Evolutionary conservation across 2,329 filamentous ascomycete genomes (phyloP), one percentile per base, ranked within the genome.

Genomic region (Ophiocordyceps robertsii): DNA sequence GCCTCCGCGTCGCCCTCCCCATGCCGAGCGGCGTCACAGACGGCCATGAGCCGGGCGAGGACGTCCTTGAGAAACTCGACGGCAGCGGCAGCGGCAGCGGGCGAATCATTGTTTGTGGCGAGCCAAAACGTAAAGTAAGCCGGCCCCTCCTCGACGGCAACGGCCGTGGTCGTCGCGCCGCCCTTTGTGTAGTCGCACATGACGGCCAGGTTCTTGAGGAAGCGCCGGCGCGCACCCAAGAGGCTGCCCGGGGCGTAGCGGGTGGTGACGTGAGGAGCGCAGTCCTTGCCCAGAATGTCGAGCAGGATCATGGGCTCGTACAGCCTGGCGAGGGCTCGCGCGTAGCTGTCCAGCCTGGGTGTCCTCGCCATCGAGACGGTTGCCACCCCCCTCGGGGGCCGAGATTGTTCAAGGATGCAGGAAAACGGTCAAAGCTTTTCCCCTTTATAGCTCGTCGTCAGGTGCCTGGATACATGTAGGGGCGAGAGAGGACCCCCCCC

Each of bases 161-260:
- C 61, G 0, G 70, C 60, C 0, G 69, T 64, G n/a, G 62, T 65
- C 0, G 62, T 62, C 3, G 54, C 47, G 3, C 69, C 70, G 0
- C 69, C 69, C 46, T 69, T 72, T 0, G 54, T 47, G 39, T 61
- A 61, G 43, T 72, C 69, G 46, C 67, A 70, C 7, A 73, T 47
- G 47, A 64, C 69, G 9, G 65, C 57, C 2, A 72, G 49, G 27
- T 62, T 61, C 4, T 58, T 53, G 1, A 67, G 52, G 24, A 71
- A 63, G 2, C 57, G 47, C 4, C 48, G 50, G 7, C 49, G 38
- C 8, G 33, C 17, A n/a, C 19, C 21, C 19, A 27, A 12, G 10
- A 37, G 14, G 27, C 32, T 41, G 6, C 31, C 21, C 14, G 39
- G 32, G 21, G 11, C 10, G 14, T 29, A 27, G 24, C 14, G n/a